Conservation (phyloP, 352 stramenopile genomes). For the Nothophytophthora sp. region DNA sequence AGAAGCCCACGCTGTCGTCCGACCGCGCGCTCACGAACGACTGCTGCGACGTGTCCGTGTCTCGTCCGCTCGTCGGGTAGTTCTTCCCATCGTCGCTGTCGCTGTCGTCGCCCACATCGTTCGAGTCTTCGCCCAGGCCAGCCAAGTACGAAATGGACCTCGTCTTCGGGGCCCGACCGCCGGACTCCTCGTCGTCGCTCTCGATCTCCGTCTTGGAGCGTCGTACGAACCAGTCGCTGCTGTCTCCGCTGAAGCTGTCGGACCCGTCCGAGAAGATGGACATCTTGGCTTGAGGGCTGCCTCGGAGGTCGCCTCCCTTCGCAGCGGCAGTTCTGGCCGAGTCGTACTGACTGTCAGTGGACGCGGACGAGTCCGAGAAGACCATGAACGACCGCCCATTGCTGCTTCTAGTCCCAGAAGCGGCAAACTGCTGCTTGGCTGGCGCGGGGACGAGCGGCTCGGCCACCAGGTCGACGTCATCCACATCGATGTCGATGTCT, state of each 20-base stretch:
- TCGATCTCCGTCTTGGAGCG: conserved; percentile 49
- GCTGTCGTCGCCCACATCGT: conserved; percentile 30
- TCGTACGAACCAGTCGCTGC: conserved; percentile 41
- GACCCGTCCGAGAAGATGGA: conserved; percentile 50
- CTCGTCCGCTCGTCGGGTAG: conserved; percentile 20
- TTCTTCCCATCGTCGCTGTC: conserved; percentile 31
- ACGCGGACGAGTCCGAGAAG: conserved; percentile 39
- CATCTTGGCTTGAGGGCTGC: conserved; percentile 32
- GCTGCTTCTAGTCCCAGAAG: not conserved
- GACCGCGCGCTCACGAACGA: conserved; percentile 64
- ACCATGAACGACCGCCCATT: conserved; percentile 37
- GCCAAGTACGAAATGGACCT: conserved; percentile 7
- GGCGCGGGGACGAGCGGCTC: conserved; percentile 5
- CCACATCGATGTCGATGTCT: conserved; percentile 30
- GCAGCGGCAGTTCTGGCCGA: not conserved
- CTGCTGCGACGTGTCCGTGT: conserved; percentile 43
- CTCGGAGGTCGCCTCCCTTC: conserved; percentile 20
- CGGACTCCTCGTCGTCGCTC: conserved; percentile 10
- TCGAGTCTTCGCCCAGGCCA: conserved; percentile 1
- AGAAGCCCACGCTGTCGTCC: conserved; percentile 60
- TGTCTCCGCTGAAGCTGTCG: conserved; percentile 40
- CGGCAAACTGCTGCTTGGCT: conserved; percentile 4
- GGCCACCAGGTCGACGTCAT: conserved; percentile 21
- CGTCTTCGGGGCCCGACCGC: conserved; percentile 7
- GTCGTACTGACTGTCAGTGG: conserved; percentile 11